Conservation (phyloP, 2,329 filamentous ascomycete genomes). For the Colletotrichum salicis region DNA sequence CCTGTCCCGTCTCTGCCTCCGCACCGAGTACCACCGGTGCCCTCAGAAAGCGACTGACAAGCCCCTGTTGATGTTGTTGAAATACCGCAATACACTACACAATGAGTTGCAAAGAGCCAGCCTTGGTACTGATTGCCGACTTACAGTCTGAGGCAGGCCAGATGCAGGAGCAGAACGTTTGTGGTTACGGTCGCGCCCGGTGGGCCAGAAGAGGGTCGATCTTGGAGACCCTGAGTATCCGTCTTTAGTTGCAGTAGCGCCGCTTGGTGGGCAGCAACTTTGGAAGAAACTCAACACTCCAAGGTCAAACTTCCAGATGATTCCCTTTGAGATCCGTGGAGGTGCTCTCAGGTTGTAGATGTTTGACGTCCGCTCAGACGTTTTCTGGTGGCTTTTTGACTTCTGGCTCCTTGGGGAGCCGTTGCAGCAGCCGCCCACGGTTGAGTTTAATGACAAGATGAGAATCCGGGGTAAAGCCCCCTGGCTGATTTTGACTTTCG, state of each 20-base stretch:
- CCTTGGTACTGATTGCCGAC: constrained; percentile 7
- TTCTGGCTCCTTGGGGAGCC: constrained; percentile 12
- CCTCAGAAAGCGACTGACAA: neutral
- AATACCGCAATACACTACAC: neutral
- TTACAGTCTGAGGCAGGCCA: neutral
- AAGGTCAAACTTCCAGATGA: neutral
- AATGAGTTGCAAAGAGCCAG: constrained; percentile 33
- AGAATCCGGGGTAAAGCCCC: constrained; percentile 35
- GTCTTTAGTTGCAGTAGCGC: neutral
- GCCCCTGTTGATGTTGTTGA: neutral
- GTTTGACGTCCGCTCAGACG: constrained; percentile 13
- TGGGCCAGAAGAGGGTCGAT: neutral
- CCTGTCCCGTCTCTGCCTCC: constrained; percentile 15
- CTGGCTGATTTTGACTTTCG: constrained; percentile 31
- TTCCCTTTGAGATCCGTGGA: neutral
- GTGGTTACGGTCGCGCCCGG: neutral
- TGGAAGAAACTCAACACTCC: neutral
- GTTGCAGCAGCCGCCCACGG: constrained; percentile 14
- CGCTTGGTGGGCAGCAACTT: neutral
- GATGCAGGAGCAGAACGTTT: constrained; percentile 41
- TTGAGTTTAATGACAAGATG: constrained; percentile 35
- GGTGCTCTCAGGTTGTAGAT: neutral
- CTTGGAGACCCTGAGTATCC: neutral
- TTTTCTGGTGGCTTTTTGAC: neutral
- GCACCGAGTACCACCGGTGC: constrained; percentile 21